Evolutionary conservation across 2,329 filamentous ascomycete species (phyloP), one percentile per base, ranked within the genome.

Genomic region (Colletotrichum agaves): DNA sequence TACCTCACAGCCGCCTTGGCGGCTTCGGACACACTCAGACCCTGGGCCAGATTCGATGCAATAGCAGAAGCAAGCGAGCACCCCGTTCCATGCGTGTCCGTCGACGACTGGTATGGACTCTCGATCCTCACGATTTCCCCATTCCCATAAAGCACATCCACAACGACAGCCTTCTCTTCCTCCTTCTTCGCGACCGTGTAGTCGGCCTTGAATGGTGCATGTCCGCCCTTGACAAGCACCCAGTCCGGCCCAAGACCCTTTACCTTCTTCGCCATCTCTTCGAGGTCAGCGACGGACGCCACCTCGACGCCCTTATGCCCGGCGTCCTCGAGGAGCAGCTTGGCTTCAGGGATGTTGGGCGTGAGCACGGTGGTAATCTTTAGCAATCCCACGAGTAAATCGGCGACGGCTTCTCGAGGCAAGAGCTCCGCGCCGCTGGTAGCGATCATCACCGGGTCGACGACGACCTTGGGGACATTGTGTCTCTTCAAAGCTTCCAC

Each of bases 11-110:
- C 91, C n/a, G 84, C 82, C 61, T 83, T 85, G n/a, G 93, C 91
- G 35, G 91, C 88, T 46, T 82, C 77, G 1, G 84, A 78, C 1
- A 92, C 82, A 5, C 83, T 79, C 55, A 86, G 75, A 0, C 89
- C 90, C 59, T 82, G 85, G 13, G 91, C 85, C 7, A 94, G 78
- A 69, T 92, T 91, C n/a, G 90, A 90, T 2, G 92, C 89, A 73
- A 94, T 92, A 3, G 92, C 91, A 69, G 92, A 97, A 44, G 96
- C 96, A 67, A 98, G 85, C 10, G 94, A 97, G 76, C 96, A 99
- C 4, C 96, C 96, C 0, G 96, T 98, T 1, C 96, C 96, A 74
- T 99, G 96, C 0, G 95, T 98, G 75, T 95, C 95, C 67, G 84
- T 90, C 8, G 91, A 93, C 10, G 84, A 80, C 70, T 93, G 84